Base-by-base conservation (phyloP, 306 rosid species). In the Spatholobus suberectus region DNA sequence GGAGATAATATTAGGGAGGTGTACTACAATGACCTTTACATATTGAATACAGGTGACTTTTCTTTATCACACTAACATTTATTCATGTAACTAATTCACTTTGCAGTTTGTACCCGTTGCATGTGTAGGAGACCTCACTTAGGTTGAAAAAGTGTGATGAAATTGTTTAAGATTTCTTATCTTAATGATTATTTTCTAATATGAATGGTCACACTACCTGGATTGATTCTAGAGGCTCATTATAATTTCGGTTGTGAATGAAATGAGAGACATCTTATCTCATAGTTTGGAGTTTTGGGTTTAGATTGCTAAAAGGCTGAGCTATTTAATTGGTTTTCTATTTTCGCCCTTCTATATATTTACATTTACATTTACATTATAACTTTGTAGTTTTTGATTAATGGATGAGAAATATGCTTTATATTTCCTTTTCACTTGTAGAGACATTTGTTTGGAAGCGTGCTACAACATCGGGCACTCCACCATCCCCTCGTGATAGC, bases 401-500 rank as follows among this genome's bases (percentile, higher is more conserved):
- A 63, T 63, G 43, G 2, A 32, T 63, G 44, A 63, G 43, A 63
- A 63, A 17, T 14, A 63, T 32, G 41, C 70, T 63, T n/a, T 69
- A 58, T 62, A 24, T 75, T 73, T 75, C 41, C 29, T 65, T 82
- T 76, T 46, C 70, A 10, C 69, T 86, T 80, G 66, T 82, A 94
- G 98, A 91, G 85, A 90, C 90, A 0, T 89, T 89, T 87, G 87
- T 85, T 15, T 94, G 98, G 98, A 89, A 77, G 62, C 82, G 84
- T 58, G 94, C 94, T 70, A 76, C 76, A 43, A 89, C 98, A 75
- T 84, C 90, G 10, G 94, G 97, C 78, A 77, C 86, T 72, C 90
- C 91, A 3, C 98, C 97, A 67, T 91, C 92, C 74, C 94, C 96
- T 54, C 97, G 97, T 0, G 94, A 89, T 78, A 86, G 96, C 90